Conservation (phyloP, 306 rosid genomes). For the Gleditsia sinensis region DNA sequence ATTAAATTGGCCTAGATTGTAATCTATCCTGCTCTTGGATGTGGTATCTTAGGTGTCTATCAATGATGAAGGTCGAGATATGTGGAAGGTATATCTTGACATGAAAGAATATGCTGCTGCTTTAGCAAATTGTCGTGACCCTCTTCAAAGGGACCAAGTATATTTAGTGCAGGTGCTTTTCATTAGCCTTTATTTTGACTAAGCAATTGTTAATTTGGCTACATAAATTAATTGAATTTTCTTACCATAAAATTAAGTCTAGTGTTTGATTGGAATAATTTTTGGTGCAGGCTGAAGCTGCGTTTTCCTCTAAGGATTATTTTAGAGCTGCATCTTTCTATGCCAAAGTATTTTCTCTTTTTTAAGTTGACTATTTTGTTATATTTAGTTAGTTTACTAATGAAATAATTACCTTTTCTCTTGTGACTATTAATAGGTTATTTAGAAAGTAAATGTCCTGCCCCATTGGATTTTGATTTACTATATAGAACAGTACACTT, state of each 20-base stretch:
- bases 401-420: constrained; percentile 6
- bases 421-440: constrained; percentile 19
- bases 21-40: constrained; percentile 35
- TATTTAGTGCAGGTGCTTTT: constrained; percentile 74
- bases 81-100: constrained; percentile 99
- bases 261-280: constrained; percentile 39
- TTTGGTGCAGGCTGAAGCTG: constrained; percentile 92
- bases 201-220: constrained; percentile 8
- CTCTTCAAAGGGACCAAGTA: constrained; percentile 96
- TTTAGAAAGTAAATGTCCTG: constrained; percentile 7
- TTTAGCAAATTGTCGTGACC: constrained; percentile 87
- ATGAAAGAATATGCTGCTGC: constrained; percentile 94
- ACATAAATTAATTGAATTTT: constrained; percentile 2
- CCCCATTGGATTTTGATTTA: constrained; percentile 11
- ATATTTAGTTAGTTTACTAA: constrained; percentile 15
- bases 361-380: constrained; percentile 36
- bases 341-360: constrained; percentile 69
- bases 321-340: constrained; percentile 91
- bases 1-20: constrained; percentile 29
- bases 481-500: constrained; percentile 7
- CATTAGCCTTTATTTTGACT: constrained; percentile 19
- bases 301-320: constrained; percentile 82
- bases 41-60: constrained; percentile 76
- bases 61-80: constrained; percentile 92
- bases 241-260: background rate